Evolutionary conservation across 495 filamentous ascomycete genomes (phyloP), one percentile per base, ranked within the genome.

Genomic region (Annulohypoxylon maeteangense): DNA sequence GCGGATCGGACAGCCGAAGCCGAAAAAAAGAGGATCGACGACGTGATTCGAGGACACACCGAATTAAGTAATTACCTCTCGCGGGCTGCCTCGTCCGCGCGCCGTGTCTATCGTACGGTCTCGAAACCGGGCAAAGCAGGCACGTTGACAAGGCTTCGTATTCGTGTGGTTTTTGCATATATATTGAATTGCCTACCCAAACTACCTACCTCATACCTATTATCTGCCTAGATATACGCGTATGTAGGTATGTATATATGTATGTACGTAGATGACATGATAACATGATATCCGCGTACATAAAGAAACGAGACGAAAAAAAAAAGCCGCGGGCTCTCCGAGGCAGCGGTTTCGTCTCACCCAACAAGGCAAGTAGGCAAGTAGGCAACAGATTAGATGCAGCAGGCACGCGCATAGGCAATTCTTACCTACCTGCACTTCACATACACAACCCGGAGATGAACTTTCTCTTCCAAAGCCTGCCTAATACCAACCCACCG

Each of bases 61-160:
- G 42, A 62, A 47, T 42, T 50, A 31, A 45, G 58, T 50, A 62
- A 50, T 48, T 23, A 36, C 29, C 29, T 62, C 58, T 50, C 50
- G 58, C 50, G 58, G 31, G 44, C 10, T 27, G 11, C 22, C 34
- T 40, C 55, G 32, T 44, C 55, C 36, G 34, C 55, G 55, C 40
- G 55, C 12, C 55, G 40, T n/a, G n/a, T n/a, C n/a, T n/a, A n/a
- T n/a, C n/a, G n/a, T n/a, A n/a, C n/a, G n/a, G n/a, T n/a, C n/a
- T n/a, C n/a, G n/a, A n/a, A n/a, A 14, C 14, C 36, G n/a, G n/a
- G 36, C 36, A 40, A 27, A 36, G 20, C n/a, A 27, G 45, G 7
- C 45, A 14, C 2, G 22, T 50, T 27, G 23, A 16, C 12, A 40
- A 4, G 6, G 25, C 8, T 50, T 25, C 23, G 20, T 27, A 50